Conservation (phyloP, 768 basidiomycete species). For the Lepiota venenata region DNA sequence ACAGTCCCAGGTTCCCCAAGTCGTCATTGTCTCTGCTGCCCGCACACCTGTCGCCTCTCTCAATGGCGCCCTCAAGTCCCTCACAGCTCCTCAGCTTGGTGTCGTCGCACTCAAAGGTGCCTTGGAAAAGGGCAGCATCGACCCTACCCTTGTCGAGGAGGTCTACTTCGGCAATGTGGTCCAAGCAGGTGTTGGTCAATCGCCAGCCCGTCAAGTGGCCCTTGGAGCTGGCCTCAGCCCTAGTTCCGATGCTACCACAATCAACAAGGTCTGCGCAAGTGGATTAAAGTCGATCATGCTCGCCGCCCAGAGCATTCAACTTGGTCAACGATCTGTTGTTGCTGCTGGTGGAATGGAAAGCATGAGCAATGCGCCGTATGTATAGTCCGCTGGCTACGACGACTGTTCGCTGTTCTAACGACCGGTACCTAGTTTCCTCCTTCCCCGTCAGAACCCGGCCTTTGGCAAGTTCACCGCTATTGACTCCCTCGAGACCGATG, state of each 20-base stretch:
- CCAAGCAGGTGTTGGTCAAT: slow-evolving; percentile 96
- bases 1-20: slow-evolving; percentile 58
- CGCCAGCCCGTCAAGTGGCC: slow-evolving; percentile 97
- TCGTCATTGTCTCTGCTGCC: slow-evolving; percentile 89
- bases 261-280: slow-evolving; percentile 99
- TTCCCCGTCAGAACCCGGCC: slow-evolving; percentile 74
- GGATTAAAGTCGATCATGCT: slow-evolving; percentile 96
- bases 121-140: slow-evolving; percentile 73
- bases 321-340: slow-evolving; percentile 82
- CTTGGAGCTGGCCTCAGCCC: slow-evolving; percentile 81
- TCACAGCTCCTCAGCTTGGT: slow-evolving; percentile 92
- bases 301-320: slow-evolving; percentile 85
- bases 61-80: slow-evolving; percentile 82
- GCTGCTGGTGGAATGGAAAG: slow-evolving; percentile 98
- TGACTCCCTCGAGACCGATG: slow-evolving; percentile 90
- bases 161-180: slow-evolving; percentile 97
- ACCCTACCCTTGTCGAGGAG: slow-evolving; percentile 86
- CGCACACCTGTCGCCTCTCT: slow-evolving; percentile 94
- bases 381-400: slow-evolving; percentile 18
- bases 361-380: slow-evolving; percentile 98
- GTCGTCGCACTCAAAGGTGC: slow-evolving; percentile 87
- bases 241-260: slow-evolving; percentile 92
- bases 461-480: slow-evolving; percentile 89
- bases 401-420: slow-evolving; percentile 6
- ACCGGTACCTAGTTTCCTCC: slow-evolving; percentile 56